Evolutionary conservation across 768 basidiomycete genomes (phyloP), one percentile per base, ranked within the genome.

Genomic region (Sutorius australiensis): DNA sequence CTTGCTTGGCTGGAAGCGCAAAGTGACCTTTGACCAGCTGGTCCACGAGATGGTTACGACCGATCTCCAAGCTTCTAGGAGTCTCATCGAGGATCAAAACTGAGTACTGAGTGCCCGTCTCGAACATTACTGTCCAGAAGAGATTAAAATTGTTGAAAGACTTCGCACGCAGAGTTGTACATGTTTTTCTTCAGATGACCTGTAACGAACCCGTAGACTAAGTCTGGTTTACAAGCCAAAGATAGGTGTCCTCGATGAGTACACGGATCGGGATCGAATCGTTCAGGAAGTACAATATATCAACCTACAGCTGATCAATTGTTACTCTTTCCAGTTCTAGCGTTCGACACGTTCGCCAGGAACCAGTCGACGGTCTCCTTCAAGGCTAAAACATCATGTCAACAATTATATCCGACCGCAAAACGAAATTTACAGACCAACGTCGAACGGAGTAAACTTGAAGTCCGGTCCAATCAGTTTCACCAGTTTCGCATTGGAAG

Each of bases 21-120:
- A 84, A 60, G 84, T 92, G 51, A 77, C 81, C 60, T 98, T 97
- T 66, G 83, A 92, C 57, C 72, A 80, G 33, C 83, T 98, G 55
- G 90, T 98, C 38, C 79, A 80, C 61, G 92, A 98, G 79, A 97
- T 98, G 95, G 92, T 97, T 24, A 77, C 79, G 31, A 81, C 86
- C 10, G 92, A 95, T 66, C 70, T 94, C 62, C 78, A 83, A 67
- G 84, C 88, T 44, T 80, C 85, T 46, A 78, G 75, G 57, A 86
- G 80, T 64, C 80, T 90, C 59, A 74, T 92, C 24, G 91, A 92
- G 68, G 86, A 93, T 67, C 90, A 91, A 66, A 93, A 93, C 72
- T 93, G 43, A 55, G 21, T 21, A 93, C 72, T 93, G 43, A 55
- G 21, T 21, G 36, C 33, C 11, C 27, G 30, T 46, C 43, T 28